Evolutionary conservation across 208 protist species (phyloP), one percentile per base, ranked within the genome.

Genomic region (Angomonas desouzai): DNA sequence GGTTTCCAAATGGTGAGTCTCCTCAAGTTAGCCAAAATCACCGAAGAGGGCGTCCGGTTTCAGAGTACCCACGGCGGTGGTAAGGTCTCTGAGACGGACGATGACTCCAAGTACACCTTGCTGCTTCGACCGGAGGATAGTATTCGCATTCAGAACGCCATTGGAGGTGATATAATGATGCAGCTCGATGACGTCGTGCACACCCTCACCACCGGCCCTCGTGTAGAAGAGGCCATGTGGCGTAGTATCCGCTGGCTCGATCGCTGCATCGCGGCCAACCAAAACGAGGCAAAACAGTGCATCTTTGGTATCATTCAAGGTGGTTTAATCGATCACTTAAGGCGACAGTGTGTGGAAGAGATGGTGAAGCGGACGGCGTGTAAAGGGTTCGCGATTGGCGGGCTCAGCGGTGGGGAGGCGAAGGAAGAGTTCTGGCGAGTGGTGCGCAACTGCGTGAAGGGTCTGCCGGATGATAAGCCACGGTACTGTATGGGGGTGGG

Each of bases 161-260:
- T 99, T 72, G 98, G 98, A 13, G 88, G 93, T 6, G 98, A 99
- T 74, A 99, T 99, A 62, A 99, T 99, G 83, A 99, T 99, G 98
- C 92, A 97, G 64, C 81, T 99, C 0, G 98, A 99, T 72, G 98
- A 99, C 73, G 97, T 99, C 9, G 92, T 99, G 25, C 85, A 93
- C 69, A 85, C 86, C 4, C 71, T 91, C n/a, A 96, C 83, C 2
- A 81, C 85, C 3, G 79, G 93, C 0, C 91, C 89, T 0, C 76
- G 98, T 2, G 91, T 99, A 1, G 96, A 96, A 75, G 97, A 99
- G 75, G 97, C 98, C 18, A 97, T 95, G 72, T 65, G 87, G 47
- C 86, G 98, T 22, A 97, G 92, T 23, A 87, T 99, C 0, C 90
- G 98, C 43, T 99, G 98, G 98, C 86, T 99, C 1, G 98, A 99